Evolutionary conservation across 2,329 filamentous ascomycete genomes (phyloP), one percentile per base, ranked within the genome.

Genomic region (Pseudogymnoascus sp.): DNA sequence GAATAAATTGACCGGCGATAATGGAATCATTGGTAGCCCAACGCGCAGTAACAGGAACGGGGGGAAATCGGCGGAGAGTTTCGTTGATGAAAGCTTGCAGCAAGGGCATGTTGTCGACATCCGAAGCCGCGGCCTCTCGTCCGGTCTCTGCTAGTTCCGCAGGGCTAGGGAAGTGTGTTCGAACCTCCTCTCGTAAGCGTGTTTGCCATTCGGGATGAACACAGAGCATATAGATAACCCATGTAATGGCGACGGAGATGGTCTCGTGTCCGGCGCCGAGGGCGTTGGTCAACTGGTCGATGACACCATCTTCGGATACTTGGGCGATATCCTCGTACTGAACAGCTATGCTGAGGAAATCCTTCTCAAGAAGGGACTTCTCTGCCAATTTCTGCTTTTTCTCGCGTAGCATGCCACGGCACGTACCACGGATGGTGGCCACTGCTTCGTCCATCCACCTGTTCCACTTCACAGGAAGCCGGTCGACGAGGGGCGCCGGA

Each of bases 241-340:
- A 93, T 16, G 86, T 88, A 71, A 94, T 79, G 16, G 89, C 82
- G 0, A 86, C 82, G 0, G 90, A 85, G 0, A 89, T 92, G 0
- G 90, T 93, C 75, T 93, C 89, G 73, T 93, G 90, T 23, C 87
- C 87, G 0, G 91, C 91, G 0, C 88, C 88, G 5, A 95, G 82
- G 77, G 95, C 94, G 0, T 90, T 94, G 90, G 95, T 94, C 72
- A 94, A 83, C 75, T 96, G 91, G 72, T 94, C 89, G 38, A 91
- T 84, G 14, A 96, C 82, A 64, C 90, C 85, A 58, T 91, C 88
- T 65, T 94, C 90, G 39, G 85, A 91, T 35, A 35, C 33, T 35
- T 35, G 33, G 33, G 33, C 33, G 75, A 95, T 94, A 5, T 80
- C 84, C 58, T 88, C 89, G 39, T 86, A 91, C 71, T 87, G 83